Base-by-base conservation (phyloP, 768 basidiomycete genomes). In the Tricholoma sp. region DNA sequence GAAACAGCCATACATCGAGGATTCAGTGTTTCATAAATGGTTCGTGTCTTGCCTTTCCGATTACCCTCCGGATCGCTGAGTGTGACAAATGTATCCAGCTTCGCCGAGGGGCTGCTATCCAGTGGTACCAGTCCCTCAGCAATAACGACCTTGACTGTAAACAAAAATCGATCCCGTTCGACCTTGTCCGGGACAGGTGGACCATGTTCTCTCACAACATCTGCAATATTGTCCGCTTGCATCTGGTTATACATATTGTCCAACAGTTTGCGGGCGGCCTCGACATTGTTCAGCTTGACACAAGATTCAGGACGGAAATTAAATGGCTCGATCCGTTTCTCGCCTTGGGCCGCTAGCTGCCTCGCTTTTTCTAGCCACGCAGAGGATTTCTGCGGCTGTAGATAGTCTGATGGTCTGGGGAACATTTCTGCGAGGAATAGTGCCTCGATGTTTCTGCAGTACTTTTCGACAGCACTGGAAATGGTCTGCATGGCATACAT, bases 271-370 rank as follows among this genome's bases (percentile, higher is more conserved):
- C 94, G 84, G 1, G 95, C 94, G 10, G 92, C 89, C 63, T 95
- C 94, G 60, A 98, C 85, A 70, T 98, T 98, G 77, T 99, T 99
- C 51, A 98, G 80, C 76, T 98, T 98, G 68, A 99, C 91, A 65
- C 95, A 98, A 0, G 93, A 94, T 74, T 96, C 85, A 0, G 94
- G 82, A 50, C 82, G 85, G 76, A 99, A 98, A 65, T 94, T 92
- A 78, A 95, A 99, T 1, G 94, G 91, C 63, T 94, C 93, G 44
- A 95, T 80, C 70, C 90, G 95, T 78, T 91, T 94, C 70, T 98
- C 95, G 45, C 87, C 87, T 50, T 83, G 74, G 4, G 79, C 77
- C 9, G 91, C 78, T 2, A 95, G 83, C 62, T 86, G 84, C 59
- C 85, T 83, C 4, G 92, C 92, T 63, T 85, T 91, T 71, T 94